A percentile compares a stretch with the other conserved stretches of the same genome.
These are phyloP conservation scores for Globisporangium barbulae DNA, from an alignment of 352 stramenopile genomes.

Conservation along the genomic window DNA sequence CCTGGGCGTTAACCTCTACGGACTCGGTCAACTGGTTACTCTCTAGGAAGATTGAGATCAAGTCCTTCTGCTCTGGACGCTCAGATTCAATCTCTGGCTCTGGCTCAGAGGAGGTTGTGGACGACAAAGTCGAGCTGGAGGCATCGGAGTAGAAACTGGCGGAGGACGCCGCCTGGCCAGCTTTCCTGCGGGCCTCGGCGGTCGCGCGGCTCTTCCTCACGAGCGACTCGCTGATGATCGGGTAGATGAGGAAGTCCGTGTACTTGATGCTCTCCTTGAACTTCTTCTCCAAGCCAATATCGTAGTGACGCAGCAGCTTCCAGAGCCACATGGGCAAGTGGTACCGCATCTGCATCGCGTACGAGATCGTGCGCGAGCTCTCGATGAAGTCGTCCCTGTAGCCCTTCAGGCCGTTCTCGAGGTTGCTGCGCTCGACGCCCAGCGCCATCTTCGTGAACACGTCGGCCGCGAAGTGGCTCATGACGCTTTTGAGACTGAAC, in stretches of 20 bases:
- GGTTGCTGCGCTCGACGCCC: constrained; percentile 34
- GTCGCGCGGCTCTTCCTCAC: constrained; percentile 14
- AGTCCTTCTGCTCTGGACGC: neutral
- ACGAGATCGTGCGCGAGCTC: constrained; percentile 19
- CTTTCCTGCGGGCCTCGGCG: constrained; percentile 16
- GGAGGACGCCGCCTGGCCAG: neutral
- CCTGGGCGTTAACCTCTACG: constrained; percentile 2
- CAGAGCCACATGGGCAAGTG: constrained; percentile 37
- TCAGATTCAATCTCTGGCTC: neutral
- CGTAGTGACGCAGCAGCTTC: constrained; percentile 33
- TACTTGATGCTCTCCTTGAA: constrained; percentile 22
- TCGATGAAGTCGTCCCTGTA: constrained; percentile 26
- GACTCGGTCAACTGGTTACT: constrained; percentile 8
- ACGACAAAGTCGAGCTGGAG: neutral
- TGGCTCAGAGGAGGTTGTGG: neutral
- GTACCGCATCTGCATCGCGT: constrained; percentile 17
- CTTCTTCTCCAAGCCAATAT: constrained; percentile 27
- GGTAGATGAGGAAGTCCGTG: constrained; percentile 25
- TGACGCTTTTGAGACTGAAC: constrained; percentile 47
- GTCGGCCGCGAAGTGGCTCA: constrained; percentile 60
- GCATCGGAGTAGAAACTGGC: neutral
- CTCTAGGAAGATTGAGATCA: constrained; percentile 19
- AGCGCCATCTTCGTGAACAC: constrained; percentile 58
- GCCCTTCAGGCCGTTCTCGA: constrained; percentile 23
- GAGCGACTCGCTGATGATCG: constrained; percentile 34